Base-by-base conservation (phyloP, 1,139 yeast genomes). In the Candida frijolesensis region DNA sequence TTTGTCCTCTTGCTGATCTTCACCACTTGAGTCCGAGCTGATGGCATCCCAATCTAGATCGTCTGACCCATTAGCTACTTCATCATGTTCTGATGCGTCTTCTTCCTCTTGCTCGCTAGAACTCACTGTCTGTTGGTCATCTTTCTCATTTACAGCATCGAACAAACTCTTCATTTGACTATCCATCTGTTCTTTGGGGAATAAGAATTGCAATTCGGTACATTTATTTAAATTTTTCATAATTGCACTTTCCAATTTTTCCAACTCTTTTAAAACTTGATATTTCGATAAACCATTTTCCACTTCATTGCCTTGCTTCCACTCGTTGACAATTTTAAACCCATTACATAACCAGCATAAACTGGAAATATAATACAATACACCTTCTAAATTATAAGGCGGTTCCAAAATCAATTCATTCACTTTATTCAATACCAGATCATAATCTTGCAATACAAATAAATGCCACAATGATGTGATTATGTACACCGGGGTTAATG, bases 301-400 rank as follows among this genome's bases (percentile, higher is more conserved):
- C 50, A 18, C n/a, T 18, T 9, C 35, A n/a, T 47, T 42, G 15
- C 19, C 45, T 9, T 45, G 39, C 25, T 41, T 40, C 40, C 35
- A 55, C 7, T 42, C 50, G 14, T 57, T 52, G 1, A 56, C 57
- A 19, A 64, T 51, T 15, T 55, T 37, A 9, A 53, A 51, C 34
- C 58, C 61, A 37, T 60, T 61, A 44, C 54, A 55, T 15, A 74
- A 54, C 44, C 60, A 54, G 51, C 77, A 68, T 19, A 73, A 53
- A 6, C 66, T 66, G 50, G 64, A 51, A 25, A 76, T 57, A 52
- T 66, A 76, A 50, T 72, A 70, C 44, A 72, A 67, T 0, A 67
- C 63, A 0, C 84, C 83, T 46, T 79, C 79, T 9, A 61, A 63
- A 52, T 68, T 70, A 57, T 69, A 79, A 0, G 84, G 83, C 1